phyloP scores from a whole-genome alignment of 1,284 basidiomycete species.

The Phenoliferia sp. region DNA sequence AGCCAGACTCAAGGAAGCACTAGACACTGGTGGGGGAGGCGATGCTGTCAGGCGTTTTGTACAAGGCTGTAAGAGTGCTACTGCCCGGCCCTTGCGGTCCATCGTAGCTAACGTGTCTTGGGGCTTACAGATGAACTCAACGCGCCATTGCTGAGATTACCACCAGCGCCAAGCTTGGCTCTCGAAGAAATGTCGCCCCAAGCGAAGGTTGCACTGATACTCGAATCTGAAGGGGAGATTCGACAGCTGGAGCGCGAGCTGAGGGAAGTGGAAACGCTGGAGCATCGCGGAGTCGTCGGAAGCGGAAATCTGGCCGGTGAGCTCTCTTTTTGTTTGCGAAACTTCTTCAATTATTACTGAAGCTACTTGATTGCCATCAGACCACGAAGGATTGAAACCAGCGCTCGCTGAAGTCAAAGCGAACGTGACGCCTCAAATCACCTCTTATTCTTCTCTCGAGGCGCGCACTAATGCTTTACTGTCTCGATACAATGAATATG shows the following conservation, averaged over 20 bases:
- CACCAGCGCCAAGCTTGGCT: background rate
- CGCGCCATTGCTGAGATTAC: constrained; percentile 31
- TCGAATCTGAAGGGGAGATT: constrained; percentile 36
- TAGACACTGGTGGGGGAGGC: constrained; percentile 23
- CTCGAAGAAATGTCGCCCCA: constrained; percentile 15
- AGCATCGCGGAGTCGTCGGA: constrained; percentile 33
- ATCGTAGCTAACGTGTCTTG: background rate
- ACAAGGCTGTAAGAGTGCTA: constrained; percentile 27
- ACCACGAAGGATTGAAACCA: constrained; percentile 18
- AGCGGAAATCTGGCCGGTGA: constrained; percentile 33
- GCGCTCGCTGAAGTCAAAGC: constrained; percentile 7
- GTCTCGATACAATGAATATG: constrained; percentile 35
- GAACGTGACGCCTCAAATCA: constrained; percentile 8
- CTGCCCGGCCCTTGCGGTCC: too few relatives aligned
- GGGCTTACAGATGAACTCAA: constrained; percentile 36
- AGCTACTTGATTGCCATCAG: constrained; percentile 1
- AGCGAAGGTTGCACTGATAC: constrained; percentile 34
- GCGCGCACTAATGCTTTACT: constrained; percentile 22
- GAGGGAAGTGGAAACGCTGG: constrained; percentile 32
- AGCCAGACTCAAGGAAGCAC: constrained; percentile 15
- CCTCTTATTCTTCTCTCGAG: constrained; percentile 23
- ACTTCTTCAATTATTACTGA: background rate
- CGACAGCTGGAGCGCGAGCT: constrained; percentile 34
- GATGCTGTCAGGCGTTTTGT: constrained; percentile 36
- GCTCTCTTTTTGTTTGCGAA: background rate